These are phyloP conservation scores for Aspergillus novoparasiticus DNA, from an alignment of 2,329 filamentous ascomycete species.

Conservation along the genomic window DNA sequence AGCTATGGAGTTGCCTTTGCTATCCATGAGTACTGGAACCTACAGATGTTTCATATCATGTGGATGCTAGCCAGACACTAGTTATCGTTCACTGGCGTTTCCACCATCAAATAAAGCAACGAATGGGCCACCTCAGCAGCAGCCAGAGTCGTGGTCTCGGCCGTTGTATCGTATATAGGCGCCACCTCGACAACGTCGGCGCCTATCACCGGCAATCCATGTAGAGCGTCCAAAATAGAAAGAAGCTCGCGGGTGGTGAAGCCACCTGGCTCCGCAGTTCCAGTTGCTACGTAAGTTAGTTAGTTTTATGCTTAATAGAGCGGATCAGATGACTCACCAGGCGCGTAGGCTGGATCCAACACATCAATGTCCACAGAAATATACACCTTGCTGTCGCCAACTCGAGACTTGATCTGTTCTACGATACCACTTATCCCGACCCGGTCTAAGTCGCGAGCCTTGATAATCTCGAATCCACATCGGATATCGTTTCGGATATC, in stretches of 20 bases:
- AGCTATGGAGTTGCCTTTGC: too few relatives aligned
- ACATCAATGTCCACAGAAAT: constrained; percentile 61
- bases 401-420: constrained; percentile 50
- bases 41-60: neutral
- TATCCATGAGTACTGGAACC: neutral
- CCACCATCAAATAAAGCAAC: constrained; percentile 46
- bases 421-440: constrained; percentile 53
- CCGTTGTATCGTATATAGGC: constrained; percentile 57
- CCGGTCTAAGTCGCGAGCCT: constrained; percentile 55
- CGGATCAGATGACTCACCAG: too few relatives aligned
- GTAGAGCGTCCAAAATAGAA: constrained; percentile 55
- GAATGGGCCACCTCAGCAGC: constrained; percentile 59
- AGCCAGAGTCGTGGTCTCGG: constrained; percentile 56
- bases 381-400: constrained; percentile 54
- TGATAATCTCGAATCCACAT: constrained; percentile 59
- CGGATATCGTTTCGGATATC: constrained; percentile 56
- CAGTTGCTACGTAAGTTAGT: constrained; percentile 55
- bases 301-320: too few relatives aligned
- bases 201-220: constrained; percentile 54
- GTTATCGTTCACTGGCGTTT: constrained; percentile 5
- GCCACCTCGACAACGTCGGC: constrained; percentile 61
- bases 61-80: neutral
- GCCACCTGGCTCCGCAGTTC: constrained; percentile 58
- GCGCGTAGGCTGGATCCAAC: constrained; percentile 58
- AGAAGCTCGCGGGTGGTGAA: constrained; percentile 59